Evolutionary conservation across 2,329 filamentous ascomycete genomes (phyloP).

Genomic region (Fusarium sp.): DNA sequence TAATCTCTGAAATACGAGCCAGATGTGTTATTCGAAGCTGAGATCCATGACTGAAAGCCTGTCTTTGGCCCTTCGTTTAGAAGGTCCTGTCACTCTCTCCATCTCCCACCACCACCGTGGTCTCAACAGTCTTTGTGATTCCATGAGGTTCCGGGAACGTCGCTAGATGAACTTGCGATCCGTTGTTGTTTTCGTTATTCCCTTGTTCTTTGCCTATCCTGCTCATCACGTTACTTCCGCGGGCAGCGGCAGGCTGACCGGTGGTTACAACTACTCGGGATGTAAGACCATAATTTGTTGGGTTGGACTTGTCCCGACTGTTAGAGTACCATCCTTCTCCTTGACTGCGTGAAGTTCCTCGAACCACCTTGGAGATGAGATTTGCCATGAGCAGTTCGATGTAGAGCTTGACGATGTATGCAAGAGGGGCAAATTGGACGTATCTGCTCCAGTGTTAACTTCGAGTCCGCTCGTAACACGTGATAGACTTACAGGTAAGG

Average conservation of each 20-base stretch:
- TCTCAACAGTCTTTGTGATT: conserved; percentile 34
- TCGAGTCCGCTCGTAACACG: rapidly evolving
- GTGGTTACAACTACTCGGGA: conserved; percentile 26
- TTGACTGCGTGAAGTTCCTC: background rate
- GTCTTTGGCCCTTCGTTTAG: background rate
- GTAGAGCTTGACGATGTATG: conserved; percentile 64
- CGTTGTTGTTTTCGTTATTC: background rate
- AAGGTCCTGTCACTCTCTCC: conserved; percentile 14
- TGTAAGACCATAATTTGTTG: conserved; percentile 13
- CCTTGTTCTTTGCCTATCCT: conserved; percentile 14
- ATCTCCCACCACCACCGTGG: conserved; percentile 22
- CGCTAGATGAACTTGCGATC: conserved; percentile 26
- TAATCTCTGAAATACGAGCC: no score
- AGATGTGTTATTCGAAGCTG: no score
- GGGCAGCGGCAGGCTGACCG: background rate
- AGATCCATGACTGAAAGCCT: no score
- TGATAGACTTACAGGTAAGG: conserved; percentile 17
- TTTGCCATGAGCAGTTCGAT: conserved; percentile 66
- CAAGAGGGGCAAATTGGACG: conserved; percentile 63
- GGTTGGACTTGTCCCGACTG: conserved; percentile 18
- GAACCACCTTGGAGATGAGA: conserved; percentile 57
- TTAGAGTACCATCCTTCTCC: conserved; percentile 19
- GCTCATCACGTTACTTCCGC: conserved; percentile 2
- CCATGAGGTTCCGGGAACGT: conserved; percentile 16
- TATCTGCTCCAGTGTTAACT: conserved; percentile 40